phyloP scores from a whole-genome alignment of 306 rosid genomes.

The Ceratonia siliqua region DNA sequence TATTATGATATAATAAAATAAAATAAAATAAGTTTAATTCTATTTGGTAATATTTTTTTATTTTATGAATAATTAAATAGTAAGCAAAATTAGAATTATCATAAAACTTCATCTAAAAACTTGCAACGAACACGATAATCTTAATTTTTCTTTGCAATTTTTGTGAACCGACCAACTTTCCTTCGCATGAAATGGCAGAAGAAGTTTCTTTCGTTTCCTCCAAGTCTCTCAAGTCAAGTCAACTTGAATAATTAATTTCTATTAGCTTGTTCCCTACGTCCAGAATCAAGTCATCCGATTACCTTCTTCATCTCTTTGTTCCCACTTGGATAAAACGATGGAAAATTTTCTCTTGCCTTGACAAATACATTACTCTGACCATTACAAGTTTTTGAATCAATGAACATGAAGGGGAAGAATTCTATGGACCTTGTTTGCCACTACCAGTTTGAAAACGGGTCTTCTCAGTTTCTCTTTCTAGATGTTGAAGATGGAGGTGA shows the following conservation, averaged over 20 bases:
- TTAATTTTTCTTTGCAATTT: conserved; percentile 3
- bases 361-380: neutral
- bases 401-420: conserved; percentile 24
- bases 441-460: conserved; percentile 44
- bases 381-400: conserved; percentile 12
- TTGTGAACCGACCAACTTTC: neutral
- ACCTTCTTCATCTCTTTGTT: neutral
- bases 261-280: conserved; percentile 3
- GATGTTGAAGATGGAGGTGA: conserved; percentile 9
- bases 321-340: neutral
- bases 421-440: conserved; percentile 35
- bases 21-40: too few relatives aligned
- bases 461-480: conserved; percentile 41
- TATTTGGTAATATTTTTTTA: too few relatives aligned
- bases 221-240: conserved; percentile 5
- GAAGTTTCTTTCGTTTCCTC: conserved; percentile 19
- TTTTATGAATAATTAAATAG: too few relatives aligned
- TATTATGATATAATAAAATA: too few relatives aligned
- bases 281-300: neutral
- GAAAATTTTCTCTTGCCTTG: conserved; percentile 1
- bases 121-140: too few relatives aligned
- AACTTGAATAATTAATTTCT: neutral
- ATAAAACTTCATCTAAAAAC: too few relatives aligned
- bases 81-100: too few relatives aligned
- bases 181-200: neutral